Conservation (phyloP, 2,329 filamentous ascomycete genomes). For the Ophiosphaerella korrae region DNA sequence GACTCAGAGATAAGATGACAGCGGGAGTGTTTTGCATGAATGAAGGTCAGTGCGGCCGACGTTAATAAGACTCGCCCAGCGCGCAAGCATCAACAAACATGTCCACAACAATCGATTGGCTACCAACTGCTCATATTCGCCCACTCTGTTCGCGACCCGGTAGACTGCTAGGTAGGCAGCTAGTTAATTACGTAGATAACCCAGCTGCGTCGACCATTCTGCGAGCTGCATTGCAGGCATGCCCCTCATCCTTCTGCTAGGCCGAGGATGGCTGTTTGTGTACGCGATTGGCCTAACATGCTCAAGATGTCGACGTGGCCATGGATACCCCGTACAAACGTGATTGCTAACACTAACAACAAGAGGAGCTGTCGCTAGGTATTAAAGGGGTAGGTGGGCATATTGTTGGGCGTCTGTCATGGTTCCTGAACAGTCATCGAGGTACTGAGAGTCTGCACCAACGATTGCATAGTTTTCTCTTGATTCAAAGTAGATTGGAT, state of each 20-base stretch:
- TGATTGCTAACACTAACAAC: not conserved
- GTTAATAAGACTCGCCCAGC: not conserved
- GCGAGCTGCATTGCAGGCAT: conserved; percentile 9
- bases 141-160: conserved; percentile 3
- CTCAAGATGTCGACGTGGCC: not conserved
- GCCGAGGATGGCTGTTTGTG: conserved; percentile 20
- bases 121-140: conserved; percentile 7
- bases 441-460: too few species aligned
- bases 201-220: not conserved
- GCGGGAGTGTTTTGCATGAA: conserved; percentile 36
- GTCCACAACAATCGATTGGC: conserved; percentile 21
- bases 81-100: conserved; percentile 24
- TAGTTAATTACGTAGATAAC: conserved; percentile 19
- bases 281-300: conserved; percentile 19
- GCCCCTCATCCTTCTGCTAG: conserved; percentile 18
- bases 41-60: not conserved
- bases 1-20: conserved; percentile 23
- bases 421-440: too few species aligned
- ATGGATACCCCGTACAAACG: not conserved
- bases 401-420: too few species aligned
- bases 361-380: too few species aligned
- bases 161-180: too few species aligned
- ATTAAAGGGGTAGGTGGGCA: too few species aligned
- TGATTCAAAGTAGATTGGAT: too few species aligned
- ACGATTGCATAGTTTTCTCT: too few species aligned